Conservation (phyloP, 139 green algal species). For the Closterium sp. region DNA sequence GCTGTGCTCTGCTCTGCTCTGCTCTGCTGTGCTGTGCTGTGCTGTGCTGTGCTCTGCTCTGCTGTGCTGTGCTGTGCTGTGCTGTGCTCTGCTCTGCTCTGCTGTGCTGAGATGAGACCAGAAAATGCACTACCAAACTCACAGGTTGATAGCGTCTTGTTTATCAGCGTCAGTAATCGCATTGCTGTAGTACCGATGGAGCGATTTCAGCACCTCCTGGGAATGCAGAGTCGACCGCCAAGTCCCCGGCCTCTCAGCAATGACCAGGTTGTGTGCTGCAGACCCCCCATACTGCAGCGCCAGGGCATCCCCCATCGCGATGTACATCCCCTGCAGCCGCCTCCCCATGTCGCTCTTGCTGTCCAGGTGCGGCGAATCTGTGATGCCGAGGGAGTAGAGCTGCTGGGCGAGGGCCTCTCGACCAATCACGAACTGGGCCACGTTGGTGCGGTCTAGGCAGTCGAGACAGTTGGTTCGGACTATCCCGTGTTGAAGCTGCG, state of each 20-base stretch:
- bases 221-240: constrained; percentile 46
- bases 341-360: constrained; percentile 56
- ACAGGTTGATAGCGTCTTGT: constrained; percentile 95
- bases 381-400: constrained; percentile 37
- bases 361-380: constrained; percentile 61
- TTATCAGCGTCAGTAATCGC: constrained; percentile 85
- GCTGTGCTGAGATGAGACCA: too few relatives aligned
- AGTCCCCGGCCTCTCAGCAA: constrained; percentile 37
- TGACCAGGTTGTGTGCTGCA: constrained; percentile 84
- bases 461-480: constrained; percentile 94
- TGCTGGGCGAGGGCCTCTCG: constrained; percentile 75
- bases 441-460: constrained; percentile 96
- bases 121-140: neutral
- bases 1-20: too few relatives aligned
- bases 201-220: constrained; percentile 64
- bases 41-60: too few relatives aligned
- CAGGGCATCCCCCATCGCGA: constrained; percentile 85
- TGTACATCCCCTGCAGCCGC: constrained; percentile 87
- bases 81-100: too few relatives aligned
- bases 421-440: constrained; percentile 83
- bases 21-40: too few relatives aligned
- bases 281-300: constrained; percentile 84
- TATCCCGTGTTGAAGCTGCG: constrained; percentile 47
- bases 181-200: constrained; percentile 87
- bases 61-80: too few relatives aligned